Base-by-base conservation (phyloP, 176 grass and related monocot genomes). In the Rhynchospora pubera region DNA sequence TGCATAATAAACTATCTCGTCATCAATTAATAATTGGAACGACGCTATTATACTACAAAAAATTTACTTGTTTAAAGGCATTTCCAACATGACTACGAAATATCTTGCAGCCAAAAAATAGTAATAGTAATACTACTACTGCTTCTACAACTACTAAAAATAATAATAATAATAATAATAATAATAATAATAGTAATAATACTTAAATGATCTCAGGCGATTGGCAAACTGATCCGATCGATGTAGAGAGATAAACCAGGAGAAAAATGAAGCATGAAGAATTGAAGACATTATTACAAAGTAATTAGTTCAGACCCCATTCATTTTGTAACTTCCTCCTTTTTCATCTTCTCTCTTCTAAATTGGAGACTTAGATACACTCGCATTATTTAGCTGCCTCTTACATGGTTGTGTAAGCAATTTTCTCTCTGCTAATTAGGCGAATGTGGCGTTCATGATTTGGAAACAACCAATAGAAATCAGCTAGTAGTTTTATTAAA, bases 281-380 rank as follows among this genome's bases (percentile, higher is more conserved):
- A n/a, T n/a, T n/a, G n/a, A n/a, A 18, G 58, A 62, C 11, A 81
- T 60, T 65, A 65, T 24, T 23, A 26, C 59, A 48, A 81, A 47
- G 45, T 81, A 81, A 64, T 81, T 81, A 26, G 39, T 45, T 81
- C 79, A 47, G 65, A 81, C 46, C 19, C 70, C 70, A 22, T 74
- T 74, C 46, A 74, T 47, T 47, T 72, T 26, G 70, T 48, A 21
- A 68, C 9, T 77, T 28, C 26, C 26, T 28, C 26, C 26, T 28
- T 28, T 28, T 28, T 28, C 26, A 1, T 28, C 26, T 28, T 28
- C 1, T 28, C 26, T 28, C 26, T 28, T 28, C 1, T 28, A 28
- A 28, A 28, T 28, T 28, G 26, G 1, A 28, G 26, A 28, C 26
- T 28, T 1, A 28, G 26, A 28, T 28, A 28, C 26, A 28, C 26